These are phyloP conservation scores for Candida krabiensis DNA, from an alignment of 805 yeast species.

Conservation along the genomic window DNA sequence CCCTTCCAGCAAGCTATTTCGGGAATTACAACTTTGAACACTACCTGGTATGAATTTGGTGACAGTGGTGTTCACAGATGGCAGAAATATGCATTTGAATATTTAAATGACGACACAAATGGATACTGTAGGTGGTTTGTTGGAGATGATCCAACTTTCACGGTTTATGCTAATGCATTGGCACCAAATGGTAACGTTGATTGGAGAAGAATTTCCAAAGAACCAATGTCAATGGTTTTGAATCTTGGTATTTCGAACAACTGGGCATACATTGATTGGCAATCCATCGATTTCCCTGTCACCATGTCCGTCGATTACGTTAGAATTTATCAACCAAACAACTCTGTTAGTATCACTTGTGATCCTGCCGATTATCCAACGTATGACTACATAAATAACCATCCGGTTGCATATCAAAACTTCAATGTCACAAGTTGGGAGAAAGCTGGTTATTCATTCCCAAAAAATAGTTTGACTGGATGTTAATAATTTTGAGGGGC, in stretches of 20 bases:
- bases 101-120: conserved; percentile 60
- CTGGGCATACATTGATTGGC: conserved; percentile 96
- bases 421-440: conserved; percentile 74
- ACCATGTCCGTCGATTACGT: conserved; percentile 80
- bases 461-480: conserved; percentile 60
- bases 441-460: conserved; percentile 68
- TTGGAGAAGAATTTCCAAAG: conserved; percentile 78
- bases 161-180: conserved; percentile 70
- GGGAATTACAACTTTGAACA: conserved; percentile 74
- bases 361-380: conserved; percentile 90
- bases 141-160: conserved; percentile 75
- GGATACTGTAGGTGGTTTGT: conserved; percentile 89
- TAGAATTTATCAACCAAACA: conserved; percentile 85
- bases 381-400: conserved; percentile 72
- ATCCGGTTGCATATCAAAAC: conserved; percentile 66
- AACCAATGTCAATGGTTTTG: conserved; percentile 88
- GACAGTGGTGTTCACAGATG: conserved; percentile 45
- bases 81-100: conserved; percentile 81
- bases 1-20: conserved; percentile 93
- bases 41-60: conserved; percentile 78
- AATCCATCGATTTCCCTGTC: conserved; percentile 72
- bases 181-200: conserved; percentile 91
- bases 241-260: conserved; percentile 88
- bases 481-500: no score
- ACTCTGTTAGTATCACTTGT: conserved; percentile 64